Evolutionary conservation across 148 eudicot genomes (phyloP), one percentile per base, ranked within the genome.

Genomic region (Spergularia marina): DNA sequence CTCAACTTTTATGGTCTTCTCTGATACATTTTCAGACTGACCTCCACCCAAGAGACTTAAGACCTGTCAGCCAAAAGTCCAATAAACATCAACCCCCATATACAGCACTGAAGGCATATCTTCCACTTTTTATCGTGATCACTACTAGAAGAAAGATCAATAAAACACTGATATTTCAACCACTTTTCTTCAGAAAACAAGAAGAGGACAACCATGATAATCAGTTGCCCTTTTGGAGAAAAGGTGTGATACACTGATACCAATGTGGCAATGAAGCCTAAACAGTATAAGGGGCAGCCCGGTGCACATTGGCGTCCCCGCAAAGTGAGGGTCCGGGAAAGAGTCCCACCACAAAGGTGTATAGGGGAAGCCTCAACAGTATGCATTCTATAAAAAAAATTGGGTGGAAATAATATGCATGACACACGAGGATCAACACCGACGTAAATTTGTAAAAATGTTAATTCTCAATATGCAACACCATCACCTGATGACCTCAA

Each of bases 11-110:
- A 72, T 65, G 47, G 83, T 65, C 71, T 81, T 91, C 62, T 84
- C 88, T 65, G 77, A 83, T 60, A 78, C 80, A 62, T 65, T 69
- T 76, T 82, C 88, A 65, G 73, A 75, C 62, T 79, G 82, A 67
- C 82, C 90, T 76, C 91, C 93, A 66, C 79, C 86, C 60, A 94
- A 79, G 83, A 94, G 91, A 81, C 77, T 84, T 68, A 94, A 81
- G 57, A 94, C 98, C 98, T 94, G 86, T 39, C 74, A 78, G 66
- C 39, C 70, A 84, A 76, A 70, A 23, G 53, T 71, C 67, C 62
- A 53, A 62, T 36, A n/a, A 41, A 68, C 5, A 63, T 64, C 55
- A 75, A 59, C 54, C 55, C 14, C 18, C 54, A 63, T 53, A 15
- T 30, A 9, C 20, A 39, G 23, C 8, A 67, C 7, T n/a, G 30